phyloP scores from a whole-genome alignment of 768 basidiomycete species.

The Zangia roseola region DNA sequence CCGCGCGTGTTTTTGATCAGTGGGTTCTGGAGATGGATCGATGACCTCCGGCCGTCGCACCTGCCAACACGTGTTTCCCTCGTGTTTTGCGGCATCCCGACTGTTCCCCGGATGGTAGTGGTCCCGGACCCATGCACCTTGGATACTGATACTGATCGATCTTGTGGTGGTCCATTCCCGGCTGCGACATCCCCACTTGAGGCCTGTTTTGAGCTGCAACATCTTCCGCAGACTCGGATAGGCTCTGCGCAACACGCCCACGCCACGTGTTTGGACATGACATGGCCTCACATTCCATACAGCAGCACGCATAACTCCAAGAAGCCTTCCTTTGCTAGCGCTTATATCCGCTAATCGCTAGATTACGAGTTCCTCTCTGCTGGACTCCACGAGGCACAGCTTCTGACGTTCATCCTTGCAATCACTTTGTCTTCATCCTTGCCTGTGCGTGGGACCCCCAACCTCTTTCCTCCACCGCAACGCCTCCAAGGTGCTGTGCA shows the following conservation, averaged over 20 bases:
- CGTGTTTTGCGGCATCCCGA: conserved; percentile 21
- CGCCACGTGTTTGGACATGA: conserved; percentile 27
- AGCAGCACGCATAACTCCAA: conserved; percentile 10
- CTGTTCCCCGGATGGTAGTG: background rate
- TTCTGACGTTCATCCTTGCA: conserved; percentile 6
- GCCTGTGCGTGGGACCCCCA: background rate
- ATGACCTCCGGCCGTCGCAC: background rate
- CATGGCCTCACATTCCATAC: conserved; percentile 6
- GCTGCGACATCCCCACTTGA: conserved; percentile 8
- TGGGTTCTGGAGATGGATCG: background rate
- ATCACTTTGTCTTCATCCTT: conserved; percentile 5
- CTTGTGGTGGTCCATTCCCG: conserved; percentile 9
- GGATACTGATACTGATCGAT: conserved; percentile 17
- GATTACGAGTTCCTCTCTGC: conserved; percentile 22
- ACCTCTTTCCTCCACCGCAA: background rate
- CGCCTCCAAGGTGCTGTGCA: conserved; percentile 7
- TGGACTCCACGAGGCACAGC: conserved; percentile 27
- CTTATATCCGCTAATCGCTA: conserved; percentile 9
- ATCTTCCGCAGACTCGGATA: conserved; percentile 17
- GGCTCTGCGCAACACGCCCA: conserved; percentile 15
- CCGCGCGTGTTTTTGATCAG: background rate
- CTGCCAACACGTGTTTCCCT: conserved; percentile 13
- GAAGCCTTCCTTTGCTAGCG: conserved; percentile 10
- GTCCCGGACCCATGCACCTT: background rate
- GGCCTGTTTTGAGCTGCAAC: background rate